phyloP scores from a whole-genome alignment of 495 filamentous ascomycete genomes.

The Trichoderma virens region DNA sequence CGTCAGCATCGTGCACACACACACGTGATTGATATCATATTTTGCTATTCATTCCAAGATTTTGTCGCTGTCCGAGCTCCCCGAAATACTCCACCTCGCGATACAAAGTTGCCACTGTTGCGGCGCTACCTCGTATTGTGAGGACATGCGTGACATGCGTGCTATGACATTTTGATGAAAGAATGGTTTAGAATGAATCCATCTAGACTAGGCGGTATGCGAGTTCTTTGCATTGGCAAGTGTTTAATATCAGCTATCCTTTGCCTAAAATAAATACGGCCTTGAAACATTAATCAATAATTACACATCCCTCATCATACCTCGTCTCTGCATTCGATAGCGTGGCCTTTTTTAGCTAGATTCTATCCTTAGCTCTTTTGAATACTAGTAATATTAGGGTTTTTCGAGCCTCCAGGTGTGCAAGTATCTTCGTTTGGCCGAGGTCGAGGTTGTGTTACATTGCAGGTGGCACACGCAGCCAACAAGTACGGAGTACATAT shows the following conservation, averaged over 20 bases:
- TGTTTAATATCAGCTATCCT: background rate
- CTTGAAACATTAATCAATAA: background rate
- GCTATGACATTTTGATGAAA: too few species aligned
- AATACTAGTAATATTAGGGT: background rate
- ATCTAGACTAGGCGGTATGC: background rate
- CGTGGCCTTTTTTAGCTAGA: background rate
- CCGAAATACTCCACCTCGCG: background rate
- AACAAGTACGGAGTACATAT: background rate
- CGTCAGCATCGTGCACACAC: background rate
- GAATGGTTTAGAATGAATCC: background rate
- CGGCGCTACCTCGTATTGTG: too few species aligned
- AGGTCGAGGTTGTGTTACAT: background rate
- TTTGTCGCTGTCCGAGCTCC: background rate
- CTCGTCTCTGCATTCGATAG: background rate
- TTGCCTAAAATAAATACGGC: background rate
- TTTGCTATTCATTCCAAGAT: background rate
- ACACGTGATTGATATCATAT: background rate
- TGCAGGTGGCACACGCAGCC: background rate
- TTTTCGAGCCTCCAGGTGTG: background rate
- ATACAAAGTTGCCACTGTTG: background rate
- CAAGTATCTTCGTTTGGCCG: background rate
- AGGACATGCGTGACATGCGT: too few species aligned
- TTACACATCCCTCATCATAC: background rate
- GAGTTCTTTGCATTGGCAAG: background rate
- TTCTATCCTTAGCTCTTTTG: background rate